phyloP scores from a whole-genome alignment of 2,329 filamentous ascomycete species.

The Aspergillus jensenii region DNA sequence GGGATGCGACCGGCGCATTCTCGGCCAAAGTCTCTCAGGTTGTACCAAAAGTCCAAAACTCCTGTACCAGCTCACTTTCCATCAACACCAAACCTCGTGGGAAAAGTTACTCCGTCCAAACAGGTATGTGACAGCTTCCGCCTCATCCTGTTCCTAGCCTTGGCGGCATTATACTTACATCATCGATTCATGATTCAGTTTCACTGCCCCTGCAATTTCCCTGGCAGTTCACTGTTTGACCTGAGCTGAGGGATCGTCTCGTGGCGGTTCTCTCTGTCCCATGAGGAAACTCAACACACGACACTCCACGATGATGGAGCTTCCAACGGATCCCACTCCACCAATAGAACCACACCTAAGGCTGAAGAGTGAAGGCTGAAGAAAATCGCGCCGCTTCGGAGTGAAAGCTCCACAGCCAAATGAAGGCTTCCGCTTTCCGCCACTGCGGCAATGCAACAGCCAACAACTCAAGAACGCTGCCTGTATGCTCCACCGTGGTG shows the following conservation, averaged over 20 bases:
- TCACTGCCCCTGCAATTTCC: neutral
- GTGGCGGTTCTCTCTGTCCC: neutral
- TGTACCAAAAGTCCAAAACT: neutral
- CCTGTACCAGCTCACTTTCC: neutral
- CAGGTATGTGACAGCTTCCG: neutral
- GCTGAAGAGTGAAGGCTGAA: neutral
- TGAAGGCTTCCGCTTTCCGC: too few relatives aligned
- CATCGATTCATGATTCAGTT: neutral
- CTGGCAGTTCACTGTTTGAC: neutral
- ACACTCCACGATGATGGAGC: neutral
- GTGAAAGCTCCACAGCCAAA: too few relatives aligned
- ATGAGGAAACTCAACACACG: constrained; percentile 8
- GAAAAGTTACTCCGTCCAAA: neutral
- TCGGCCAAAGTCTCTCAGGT: neutral
- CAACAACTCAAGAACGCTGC: too few relatives aligned
- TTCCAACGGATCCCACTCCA: too few relatives aligned
- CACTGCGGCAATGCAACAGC: too few relatives aligned
- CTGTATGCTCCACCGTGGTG: too few relatives aligned
- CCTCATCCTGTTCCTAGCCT: constrained; percentile 4
- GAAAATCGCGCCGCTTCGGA: too few relatives aligned
- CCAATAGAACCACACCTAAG: neutral
- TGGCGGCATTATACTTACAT: constrained; percentile 2
- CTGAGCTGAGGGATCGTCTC: neutral
- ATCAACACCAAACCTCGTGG: neutral
- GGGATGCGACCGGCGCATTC: constrained; percentile 6